Percentiles rank a stretch among this genome's conserved stretches.
These are phyloP conservation scores for Kickxella alabastrina DNA, from an alignment of 192 early-diverging fungal genomes.

Conservation along the genomic window DNA sequence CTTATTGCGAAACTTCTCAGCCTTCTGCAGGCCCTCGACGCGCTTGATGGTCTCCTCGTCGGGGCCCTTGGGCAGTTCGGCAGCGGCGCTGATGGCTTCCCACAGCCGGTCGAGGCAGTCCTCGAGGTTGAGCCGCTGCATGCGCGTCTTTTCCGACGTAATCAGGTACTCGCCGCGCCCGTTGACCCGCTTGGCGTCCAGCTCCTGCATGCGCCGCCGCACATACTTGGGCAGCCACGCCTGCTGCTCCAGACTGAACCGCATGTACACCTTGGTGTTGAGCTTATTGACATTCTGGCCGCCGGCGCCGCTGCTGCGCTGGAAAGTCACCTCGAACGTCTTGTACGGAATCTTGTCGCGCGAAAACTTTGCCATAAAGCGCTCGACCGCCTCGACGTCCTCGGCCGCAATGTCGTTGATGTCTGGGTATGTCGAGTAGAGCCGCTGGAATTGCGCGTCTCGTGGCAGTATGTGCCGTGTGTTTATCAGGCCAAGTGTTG, in stretches of 20 bases:
- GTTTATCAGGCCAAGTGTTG: no score
- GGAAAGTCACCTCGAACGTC: slow-evolving; percentile 56
- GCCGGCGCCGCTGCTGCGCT: slow-evolving; percentile 78
- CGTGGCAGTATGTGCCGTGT: no score
- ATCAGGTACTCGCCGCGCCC: slow-evolving; percentile 70
- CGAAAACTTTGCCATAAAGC: slow-evolving; percentile 52
- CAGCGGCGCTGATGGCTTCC: slow-evolving; percentile 57
- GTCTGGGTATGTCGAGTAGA: slow-evolving; percentile 2
- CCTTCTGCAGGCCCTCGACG: slow-evolving; percentile 58
- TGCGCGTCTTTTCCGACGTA: slow-evolving; percentile 70
- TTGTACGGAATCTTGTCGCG: slow-evolving; percentile 61
- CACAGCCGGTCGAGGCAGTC: slow-evolving; percentile 75
- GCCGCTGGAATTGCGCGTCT: no score
- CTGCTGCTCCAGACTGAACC: slow-evolving; percentile 62
- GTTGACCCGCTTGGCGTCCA: slow-evolving; percentile 60
- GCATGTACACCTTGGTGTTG: slow-evolving; percentile 81
- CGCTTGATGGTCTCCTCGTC: slow-evolving; percentile 58
- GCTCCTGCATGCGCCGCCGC: slow-evolving; percentile 53
- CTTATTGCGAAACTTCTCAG: slow-evolving; percentile 58
- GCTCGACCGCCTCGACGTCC: slow-evolving; percentile 47
- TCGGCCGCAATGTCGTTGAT: slow-evolving; percentile 28
- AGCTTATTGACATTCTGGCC: slow-evolving; percentile 96
- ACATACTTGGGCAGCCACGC: slow-evolving; percentile 74
- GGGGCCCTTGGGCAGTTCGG: slow-evolving; percentile 63
- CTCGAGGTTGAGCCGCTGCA: slow-evolving; percentile 73